Percentiles rank a stretch among this genome's conserved stretches.
These are phyloP conservation scores for Mallotus japonicus DNA, from an alignment of 441 rosid species.

Conservation along the genomic window DNA sequence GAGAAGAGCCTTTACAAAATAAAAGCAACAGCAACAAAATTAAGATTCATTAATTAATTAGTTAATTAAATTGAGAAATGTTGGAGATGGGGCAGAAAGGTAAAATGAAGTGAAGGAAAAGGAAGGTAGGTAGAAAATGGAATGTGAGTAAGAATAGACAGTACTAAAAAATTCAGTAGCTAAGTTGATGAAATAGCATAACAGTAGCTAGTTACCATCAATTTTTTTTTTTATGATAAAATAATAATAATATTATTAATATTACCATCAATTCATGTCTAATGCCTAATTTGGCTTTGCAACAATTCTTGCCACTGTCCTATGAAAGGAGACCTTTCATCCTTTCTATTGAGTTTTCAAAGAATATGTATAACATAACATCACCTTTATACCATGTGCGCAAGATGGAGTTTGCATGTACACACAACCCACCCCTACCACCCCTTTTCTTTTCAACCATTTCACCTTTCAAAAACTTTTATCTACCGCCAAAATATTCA, in stretches of 20 bases:
- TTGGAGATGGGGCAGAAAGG: not conserved
- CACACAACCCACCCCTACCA: no score
- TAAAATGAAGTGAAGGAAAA: not conserved
- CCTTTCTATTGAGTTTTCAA: conserved; percentile 4
- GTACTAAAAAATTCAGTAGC: conserved; percentile 6
- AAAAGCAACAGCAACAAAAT: no score
- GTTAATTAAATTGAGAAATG: not conserved
- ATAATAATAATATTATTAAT: not conserved
- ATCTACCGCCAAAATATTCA: no score
- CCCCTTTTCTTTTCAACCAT: no score
- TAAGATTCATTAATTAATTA: no score
- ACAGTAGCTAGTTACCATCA: not conserved
- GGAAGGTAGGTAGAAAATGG: conserved; percentile 24
- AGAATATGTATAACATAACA: not conserved
- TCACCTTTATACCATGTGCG: not conserved
- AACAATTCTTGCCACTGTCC: conserved; percentile 23
- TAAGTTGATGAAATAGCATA: conserved; percentile 23
- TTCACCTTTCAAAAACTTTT: no score
- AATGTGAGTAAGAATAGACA: conserved; percentile 25
- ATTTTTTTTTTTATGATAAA: not conserved
- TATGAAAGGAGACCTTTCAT: not conserved
- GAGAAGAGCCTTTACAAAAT: no score
- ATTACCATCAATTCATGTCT: conserved; percentile 25
- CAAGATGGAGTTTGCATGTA: no score
- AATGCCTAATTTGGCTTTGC: conserved; percentile 29